Evolutionary conservation across 495 filamentous ascomycete genomes (phyloP).

Genomic region (Neurospora sp.): DNA sequence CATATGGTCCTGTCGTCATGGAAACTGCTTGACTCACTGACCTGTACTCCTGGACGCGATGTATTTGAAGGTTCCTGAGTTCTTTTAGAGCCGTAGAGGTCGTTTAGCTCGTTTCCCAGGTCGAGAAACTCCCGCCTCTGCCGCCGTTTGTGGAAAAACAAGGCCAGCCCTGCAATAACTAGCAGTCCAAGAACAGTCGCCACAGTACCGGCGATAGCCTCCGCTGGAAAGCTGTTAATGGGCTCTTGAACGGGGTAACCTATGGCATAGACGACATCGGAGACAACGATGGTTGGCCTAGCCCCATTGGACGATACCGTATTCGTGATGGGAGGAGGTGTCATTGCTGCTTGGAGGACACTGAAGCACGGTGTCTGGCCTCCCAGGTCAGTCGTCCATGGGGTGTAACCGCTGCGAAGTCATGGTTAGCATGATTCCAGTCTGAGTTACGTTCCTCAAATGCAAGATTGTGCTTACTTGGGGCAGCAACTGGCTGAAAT

Average conservation of each 20-base stretch:
- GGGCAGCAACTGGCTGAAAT: conserved; percentile 16
- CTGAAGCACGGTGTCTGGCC: conserved; percentile 15
- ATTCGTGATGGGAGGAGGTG: not conserved
- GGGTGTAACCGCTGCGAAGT: conserved; percentile 8
- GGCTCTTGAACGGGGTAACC: conserved; percentile 4
- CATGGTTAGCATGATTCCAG: not conserved
- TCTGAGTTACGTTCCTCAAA: not conserved
- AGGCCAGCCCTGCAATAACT: not conserved
- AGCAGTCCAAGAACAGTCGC: conserved; percentile 1
- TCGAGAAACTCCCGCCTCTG: not conserved
- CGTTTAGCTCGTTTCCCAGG: conserved; percentile 2
- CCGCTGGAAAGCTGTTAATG: conserved; percentile 2
- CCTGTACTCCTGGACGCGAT: not conserved
- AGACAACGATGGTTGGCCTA: conserved; percentile 7
- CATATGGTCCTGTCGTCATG: not conserved
- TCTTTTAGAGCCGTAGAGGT: not conserved
- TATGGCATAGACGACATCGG: conserved; percentile 10
- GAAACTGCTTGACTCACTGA: not conserved
- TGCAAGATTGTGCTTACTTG: conserved; percentile 1
- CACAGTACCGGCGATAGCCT: conserved; percentile 10
- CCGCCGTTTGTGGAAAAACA: conserved; percentile 1
- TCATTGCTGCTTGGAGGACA: not conserved
- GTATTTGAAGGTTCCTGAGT: not conserved
- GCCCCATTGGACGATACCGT: not conserved
- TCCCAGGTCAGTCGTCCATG: conserved; percentile 13